A percentile compares a stretch with the other conserved stretches of the same genome.
Evolutionary conservation across 2,329 filamentous ascomycete genomes (phyloP).

Genomic region (Alternaria angustiovoidea): DNA sequence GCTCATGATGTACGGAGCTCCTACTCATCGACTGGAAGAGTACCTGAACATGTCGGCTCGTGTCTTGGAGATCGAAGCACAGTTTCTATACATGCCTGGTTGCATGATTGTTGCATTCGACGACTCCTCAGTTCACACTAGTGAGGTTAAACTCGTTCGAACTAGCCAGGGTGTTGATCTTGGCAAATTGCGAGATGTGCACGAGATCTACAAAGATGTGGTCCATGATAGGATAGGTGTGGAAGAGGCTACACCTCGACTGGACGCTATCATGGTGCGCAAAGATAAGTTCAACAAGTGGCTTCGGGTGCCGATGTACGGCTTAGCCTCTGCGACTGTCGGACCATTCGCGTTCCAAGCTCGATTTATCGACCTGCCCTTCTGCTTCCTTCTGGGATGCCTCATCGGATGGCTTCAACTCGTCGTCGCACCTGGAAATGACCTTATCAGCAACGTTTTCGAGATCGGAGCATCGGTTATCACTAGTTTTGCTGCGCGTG

Average conservation of each 20-base stretch:
- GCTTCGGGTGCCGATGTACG: constrained; percentile 71
- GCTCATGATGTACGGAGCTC: constrained; percentile 89
- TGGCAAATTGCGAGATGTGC: constrained; percentile 75
- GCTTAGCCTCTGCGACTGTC: constrained; percentile 76
- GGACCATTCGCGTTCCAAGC: constrained; percentile 83
- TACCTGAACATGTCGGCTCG: constrained; percentile 90
- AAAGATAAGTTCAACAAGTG: constrained; percentile 62
- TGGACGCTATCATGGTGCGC: constrained; percentile 69
- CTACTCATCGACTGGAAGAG: constrained; percentile 89
- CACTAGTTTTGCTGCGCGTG: constrained; percentile 59
- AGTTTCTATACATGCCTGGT: constrained; percentile 88
- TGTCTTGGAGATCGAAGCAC: constrained; percentile 87
- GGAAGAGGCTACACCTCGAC: constrained; percentile 70
- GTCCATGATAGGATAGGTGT: constrained; percentile 78
- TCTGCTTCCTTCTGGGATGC: constrained; percentile 78
- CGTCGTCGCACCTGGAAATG: constrained; percentile 75
- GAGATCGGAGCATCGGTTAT: constrained; percentile 59
- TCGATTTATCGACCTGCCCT: constrained; percentile 77
- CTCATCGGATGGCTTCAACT: constrained; percentile 78
- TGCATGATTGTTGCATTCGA: constrained; percentile 96
- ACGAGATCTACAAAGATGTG: constrained; percentile 83
- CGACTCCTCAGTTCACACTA: constrained; percentile 75
- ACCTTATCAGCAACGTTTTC: constrained; percentile 68
- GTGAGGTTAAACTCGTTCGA: constrained; percentile 79
- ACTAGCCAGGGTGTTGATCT: constrained; percentile 74